These are phyloP conservation scores for Monascus ruber DNA, from an alignment of 2,329 filamentous ascomycete species.

Conservation along the genomic window DNA sequence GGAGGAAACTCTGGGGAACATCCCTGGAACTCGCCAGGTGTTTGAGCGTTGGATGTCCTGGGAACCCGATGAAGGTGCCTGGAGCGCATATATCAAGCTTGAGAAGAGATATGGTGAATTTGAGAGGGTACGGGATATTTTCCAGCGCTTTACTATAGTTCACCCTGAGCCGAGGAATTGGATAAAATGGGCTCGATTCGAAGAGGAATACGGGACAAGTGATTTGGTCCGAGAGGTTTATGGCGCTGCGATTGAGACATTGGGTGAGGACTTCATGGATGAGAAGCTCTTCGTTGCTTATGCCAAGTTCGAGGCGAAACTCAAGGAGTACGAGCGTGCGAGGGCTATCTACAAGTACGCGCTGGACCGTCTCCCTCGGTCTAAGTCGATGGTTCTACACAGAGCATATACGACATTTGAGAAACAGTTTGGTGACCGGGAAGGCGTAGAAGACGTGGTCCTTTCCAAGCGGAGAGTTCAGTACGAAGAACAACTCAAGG, in stretches of 20 bases:
- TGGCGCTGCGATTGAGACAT: constrained; percentile 71
- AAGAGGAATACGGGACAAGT: constrained; percentile 88
- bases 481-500: constrained; percentile 88
- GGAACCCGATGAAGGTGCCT: constrained; percentile 92
- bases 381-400: constrained; percentile 72
- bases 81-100: constrained; percentile 91
- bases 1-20: constrained; percentile 94
- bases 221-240: constrained; percentile 89
- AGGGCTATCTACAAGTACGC: constrained; percentile 96
- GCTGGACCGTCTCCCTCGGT: constrained; percentile 78
- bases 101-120: constrained; percentile 93
- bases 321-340: constrained; percentile 90
- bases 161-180: constrained; percentile 93
- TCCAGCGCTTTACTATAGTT: constrained; percentile 78
- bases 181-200: constrained; percentile 98
- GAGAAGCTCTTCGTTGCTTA: constrained; percentile 93
- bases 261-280: constrained; percentile 92
- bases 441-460: constrained; percentile 91
- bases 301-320: constrained; percentile 83
- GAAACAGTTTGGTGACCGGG: constrained; percentile 89
- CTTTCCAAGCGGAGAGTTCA: constrained; percentile 84
- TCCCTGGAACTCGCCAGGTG: constrained; percentile 81
- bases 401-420: constrained; percentile 96
- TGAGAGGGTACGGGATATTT: constrained; percentile 80
- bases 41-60: constrained; percentile 98